Percentiles rank a stretch among this genome's conserved stretches.
Evolutionary conservation across 2,329 filamentous ascomycete genomes (phyloP).

Genomic region (Aspergillus sp.): DNA sequence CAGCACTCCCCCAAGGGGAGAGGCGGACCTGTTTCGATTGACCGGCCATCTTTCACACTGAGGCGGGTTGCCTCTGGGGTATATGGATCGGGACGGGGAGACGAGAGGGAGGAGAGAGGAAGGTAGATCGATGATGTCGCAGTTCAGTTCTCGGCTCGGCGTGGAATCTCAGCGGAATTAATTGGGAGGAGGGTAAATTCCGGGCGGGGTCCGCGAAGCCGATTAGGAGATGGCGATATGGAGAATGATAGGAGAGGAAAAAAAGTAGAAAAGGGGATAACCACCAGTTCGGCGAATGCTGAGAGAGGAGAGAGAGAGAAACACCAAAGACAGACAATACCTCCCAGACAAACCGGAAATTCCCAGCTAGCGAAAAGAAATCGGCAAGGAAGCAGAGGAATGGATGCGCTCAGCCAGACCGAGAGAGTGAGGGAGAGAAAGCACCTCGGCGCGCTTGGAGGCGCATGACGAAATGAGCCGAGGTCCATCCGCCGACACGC

Average conservation of each 20-base stretch:
- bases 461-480: slow-evolving; percentile 31
- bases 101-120: not conserved
- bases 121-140: slow-evolving; percentile 1
- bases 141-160: not conserved
- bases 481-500: slow-evolving; percentile 25
- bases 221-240: not conserved
- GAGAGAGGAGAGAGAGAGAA: not conserved
- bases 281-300: not conserved
- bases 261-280: slow-evolving; percentile 8
- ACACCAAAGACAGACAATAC: not conserved
- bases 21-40: slow-evolving; percentile 65
- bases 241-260: not conserved
- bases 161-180: slow-evolving; percentile 5
- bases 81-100: not conserved
- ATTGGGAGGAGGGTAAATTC: slow-evolving; percentile 6
- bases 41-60: slow-evolving; percentile 46
- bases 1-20: slow-evolving; percentile 88
- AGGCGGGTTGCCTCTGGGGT: not conserved
- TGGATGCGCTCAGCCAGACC: not conserved
- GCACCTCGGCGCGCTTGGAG: slow-evolving; percentile 30
- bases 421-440: slow-evolving; percentile 8
- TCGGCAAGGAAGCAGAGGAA: slow-evolving; percentile 2
- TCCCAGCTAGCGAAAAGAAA: slow-evolving; percentile 10
- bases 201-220: slow-evolving; percentile 4
- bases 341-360: not conserved